Conservation (phyloP, 164 flowering plant genomes). For the Liquidambar formosana region DNA sequence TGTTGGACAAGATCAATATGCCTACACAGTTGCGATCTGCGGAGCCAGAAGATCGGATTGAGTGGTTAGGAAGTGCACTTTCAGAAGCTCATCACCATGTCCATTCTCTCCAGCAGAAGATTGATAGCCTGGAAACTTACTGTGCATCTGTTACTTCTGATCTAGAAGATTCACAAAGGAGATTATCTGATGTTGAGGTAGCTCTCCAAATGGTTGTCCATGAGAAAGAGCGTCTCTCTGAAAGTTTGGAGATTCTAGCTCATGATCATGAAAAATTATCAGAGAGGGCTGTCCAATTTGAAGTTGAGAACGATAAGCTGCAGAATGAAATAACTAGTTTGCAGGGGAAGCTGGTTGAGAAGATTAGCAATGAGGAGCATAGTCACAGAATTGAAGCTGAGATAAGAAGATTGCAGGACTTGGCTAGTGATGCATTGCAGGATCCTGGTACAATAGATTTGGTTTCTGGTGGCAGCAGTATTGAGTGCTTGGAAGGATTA, state of each 20-base stretch:
- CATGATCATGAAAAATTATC: slow-evolving; percentile 43
- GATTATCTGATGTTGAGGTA: slow-evolving; percentile 46
- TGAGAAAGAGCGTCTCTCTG: slow-evolving; percentile 60
- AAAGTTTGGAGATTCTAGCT: slow-evolving; percentile 44
- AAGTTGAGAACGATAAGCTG: slow-evolving; percentile 47
- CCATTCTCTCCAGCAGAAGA: slow-evolving; percentile 52
- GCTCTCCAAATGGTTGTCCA: slow-evolving; percentile 39
- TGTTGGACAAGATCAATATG: slow-evolving; percentile 66
- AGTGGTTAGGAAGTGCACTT: slow-evolving; percentile 76
- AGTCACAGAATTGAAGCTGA: slow-evolving; percentile 38
- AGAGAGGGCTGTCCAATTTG: slow-evolving; percentile 35
- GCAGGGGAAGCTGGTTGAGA: slow-evolving; percentile 52
- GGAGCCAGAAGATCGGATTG: slow-evolving; percentile 85
- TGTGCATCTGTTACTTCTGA: slow-evolving; percentile 58
- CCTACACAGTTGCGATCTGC: slow-evolving; percentile 69
- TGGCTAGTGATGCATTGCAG: slow-evolving; percentile 59
- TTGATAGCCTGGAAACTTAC: slow-evolving; percentile 56
- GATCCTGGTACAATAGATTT: slow-evolving; percentile 37
- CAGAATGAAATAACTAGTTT: slow-evolving; percentile 41
- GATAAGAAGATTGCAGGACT: slow-evolving; percentile 45
- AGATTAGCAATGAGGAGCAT: slow-evolving; percentile 36
- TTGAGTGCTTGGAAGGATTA: slow-evolving; percentile 48
- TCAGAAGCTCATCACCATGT: slow-evolving; percentile 62
- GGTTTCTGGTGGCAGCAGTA: slow-evolving; percentile 26
- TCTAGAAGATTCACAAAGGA: slow-evolving; percentile 53